phyloP scores from a whole-genome alignment of 2,329 filamentous ascomycete genomes.

The Sporothrix schenckii region DNA sequence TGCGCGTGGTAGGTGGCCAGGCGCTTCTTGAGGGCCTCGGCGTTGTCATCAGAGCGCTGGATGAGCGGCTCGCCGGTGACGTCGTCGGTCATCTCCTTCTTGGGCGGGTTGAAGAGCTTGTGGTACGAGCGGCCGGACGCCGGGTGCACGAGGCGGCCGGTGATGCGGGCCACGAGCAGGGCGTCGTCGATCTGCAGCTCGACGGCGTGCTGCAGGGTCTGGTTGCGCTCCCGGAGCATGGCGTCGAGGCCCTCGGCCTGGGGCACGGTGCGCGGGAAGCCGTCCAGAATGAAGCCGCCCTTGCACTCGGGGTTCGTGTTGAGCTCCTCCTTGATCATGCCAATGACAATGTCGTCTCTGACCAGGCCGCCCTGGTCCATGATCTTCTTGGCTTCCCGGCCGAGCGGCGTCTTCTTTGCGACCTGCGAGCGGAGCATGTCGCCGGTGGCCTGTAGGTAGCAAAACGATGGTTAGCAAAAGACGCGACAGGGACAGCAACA shows the following conservation, averaged over 20 bases:
- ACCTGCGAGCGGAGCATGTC: slow-evolving; percentile 99
- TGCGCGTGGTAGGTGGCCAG: slow-evolving; percentile 91
- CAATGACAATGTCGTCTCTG: slow-evolving; percentile 98
- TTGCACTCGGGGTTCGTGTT: slow-evolving; percentile 93
- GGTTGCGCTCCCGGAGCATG: slow-evolving; percentile 78
- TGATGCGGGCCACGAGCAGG: slow-evolving; percentile 93
- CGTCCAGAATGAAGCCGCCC: slow-evolving; percentile 98
- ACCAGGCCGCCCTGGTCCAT: slow-evolving; percentile 98
- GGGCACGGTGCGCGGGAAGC: slow-evolving; percentile 94
- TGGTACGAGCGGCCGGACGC: slow-evolving; percentile 97
- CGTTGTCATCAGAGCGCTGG: slow-evolving; percentile 96
- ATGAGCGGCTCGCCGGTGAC: slow-evolving; percentile 94
- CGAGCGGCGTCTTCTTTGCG: slow-evolving; percentile 92
- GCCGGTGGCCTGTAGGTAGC: slow-evolving; percentile 74
- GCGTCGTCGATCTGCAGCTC: slow-evolving; percentile 96
- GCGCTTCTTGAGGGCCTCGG: slow-evolving; percentile 92
- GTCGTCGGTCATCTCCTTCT: slow-evolving; percentile 92
- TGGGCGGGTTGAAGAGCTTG: slow-evolving; percentile 98
- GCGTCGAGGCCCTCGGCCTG: slow-evolving; percentile 93
- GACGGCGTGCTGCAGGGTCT: slow-evolving; percentile 90
- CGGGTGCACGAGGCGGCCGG: slow-evolving; percentile 91
- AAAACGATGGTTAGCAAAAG: slow-evolving; percentile 24
- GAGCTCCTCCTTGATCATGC: slow-evolving; percentile 98
- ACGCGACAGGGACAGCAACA: neutral
- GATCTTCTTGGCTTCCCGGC: slow-evolving; percentile 98